Conservation (phyloP, 495 filamentous ascomycete species). For the Xylaria intraflava region DNA sequence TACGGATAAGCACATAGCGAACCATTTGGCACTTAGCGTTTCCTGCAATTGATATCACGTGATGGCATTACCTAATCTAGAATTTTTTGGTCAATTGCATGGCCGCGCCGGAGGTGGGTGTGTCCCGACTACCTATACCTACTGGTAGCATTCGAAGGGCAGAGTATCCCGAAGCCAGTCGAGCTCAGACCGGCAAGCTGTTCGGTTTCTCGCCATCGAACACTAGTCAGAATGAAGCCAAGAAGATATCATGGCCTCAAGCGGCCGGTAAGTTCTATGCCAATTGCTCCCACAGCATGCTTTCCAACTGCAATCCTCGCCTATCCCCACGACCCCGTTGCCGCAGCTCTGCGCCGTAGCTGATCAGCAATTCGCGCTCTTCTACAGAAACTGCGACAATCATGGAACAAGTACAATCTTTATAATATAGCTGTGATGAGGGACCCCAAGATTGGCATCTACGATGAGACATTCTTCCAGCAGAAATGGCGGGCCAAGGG, state of each 20-base stretch:
- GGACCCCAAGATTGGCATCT: constrained; percentile 23
- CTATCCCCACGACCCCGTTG: neutral
- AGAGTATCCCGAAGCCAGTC: neutral
- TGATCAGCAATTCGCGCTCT: neutral
- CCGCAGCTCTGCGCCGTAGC: constrained; percentile 3
- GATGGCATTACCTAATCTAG: constrained; percentile 4
- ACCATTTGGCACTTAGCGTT: neutral
- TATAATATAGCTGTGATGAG: constrained; percentile 64
- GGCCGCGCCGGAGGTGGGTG: neutral
- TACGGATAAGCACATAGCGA: neutral
- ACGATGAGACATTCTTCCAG: constrained; percentile 74
- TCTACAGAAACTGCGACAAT: constrained; percentile 80
- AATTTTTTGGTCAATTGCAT: constrained; percentile 12
- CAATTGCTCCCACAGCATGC: neutral
- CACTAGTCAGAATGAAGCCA: constrained; percentile 44
- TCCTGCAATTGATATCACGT: constrained; percentile 7
- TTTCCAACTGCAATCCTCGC: neutral
- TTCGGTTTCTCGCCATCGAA: constrained; percentile 7
- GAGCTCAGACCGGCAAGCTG: neutral
- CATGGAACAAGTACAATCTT: constrained; percentile 96
- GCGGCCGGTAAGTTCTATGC: constrained; percentile 42
- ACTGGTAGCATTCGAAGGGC: neutral
- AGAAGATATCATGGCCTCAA: constrained; percentile 59
- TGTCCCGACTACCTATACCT: no score
- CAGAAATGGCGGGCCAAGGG: constrained; percentile 95